Base-by-base conservation (phyloP, 371 early-diverging fungal genomes). In the Mucor velutinosus region DNA sequence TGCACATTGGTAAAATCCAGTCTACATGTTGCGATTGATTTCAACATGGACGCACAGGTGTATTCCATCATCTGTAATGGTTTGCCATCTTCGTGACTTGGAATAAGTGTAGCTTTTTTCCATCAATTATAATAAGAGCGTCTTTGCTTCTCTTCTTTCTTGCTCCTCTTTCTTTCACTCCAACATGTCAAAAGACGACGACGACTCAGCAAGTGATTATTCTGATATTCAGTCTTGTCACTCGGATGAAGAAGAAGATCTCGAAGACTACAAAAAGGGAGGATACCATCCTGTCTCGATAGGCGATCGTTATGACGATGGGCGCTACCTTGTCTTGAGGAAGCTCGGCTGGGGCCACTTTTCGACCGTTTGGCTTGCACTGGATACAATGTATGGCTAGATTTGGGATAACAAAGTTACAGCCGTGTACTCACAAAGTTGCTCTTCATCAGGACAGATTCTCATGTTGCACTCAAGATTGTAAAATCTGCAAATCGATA, bases 291-390 rank as follows among this genome's bases (percentile, higher is more conserved):
- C 95, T 5, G 92, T 97, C 23, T 75, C 84, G 32, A 82, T 96
- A 32, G 96, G 94, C 8, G 97, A 97, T 77, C 74, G 69, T n/a
- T 95, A 93, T 69, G 87, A 91, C 65, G 85, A 93, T 21, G 86
- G 87, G 8, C 84, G 94, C 21, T 98, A 98, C 82, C 78, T 82
- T 37, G 85, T 95, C 7, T 75, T 96, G 32, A 86, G 96, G 51
- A 98, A 98, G 76, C 87, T 98, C 43, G 99, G 99, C 25, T 98
- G 98, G 98, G 99, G 99, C 14, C 99, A 98, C 73, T 98, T 98
- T 69, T 95, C 96, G 2, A 98, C 98, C 0, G 99, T 98, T 19
- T 98, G 98, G 98, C 86, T 98, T 61, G 92, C 93, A 32, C 79
- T 86, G 55, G 97, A 98, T 74, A 79, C 76, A 49, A 75, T 83